Percentiles rank a stretch among this genome's conserved stretches.
phyloP scores from a whole-genome alignment of 1,139 yeast genomes.

The Pichia sp. region DNA sequence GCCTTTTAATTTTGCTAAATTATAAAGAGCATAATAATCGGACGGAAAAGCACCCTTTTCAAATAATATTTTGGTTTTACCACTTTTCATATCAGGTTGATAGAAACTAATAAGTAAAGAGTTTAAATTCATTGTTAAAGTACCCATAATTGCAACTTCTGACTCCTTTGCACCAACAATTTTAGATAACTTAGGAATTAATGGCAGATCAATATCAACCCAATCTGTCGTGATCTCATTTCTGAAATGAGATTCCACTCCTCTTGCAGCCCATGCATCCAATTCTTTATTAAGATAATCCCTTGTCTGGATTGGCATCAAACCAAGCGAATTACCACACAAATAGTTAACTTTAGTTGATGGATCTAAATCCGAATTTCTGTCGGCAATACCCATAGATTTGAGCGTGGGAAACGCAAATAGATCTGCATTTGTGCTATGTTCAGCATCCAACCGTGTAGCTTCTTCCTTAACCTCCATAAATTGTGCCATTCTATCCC shows the following conservation, averaged over 20 bases:
- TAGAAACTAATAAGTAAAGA: slow-evolving; percentile 69
- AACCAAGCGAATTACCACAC: slow-evolving; percentile 88
- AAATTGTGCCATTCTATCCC: not conserved
- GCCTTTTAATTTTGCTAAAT: slow-evolving; percentile 63
- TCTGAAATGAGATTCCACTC: slow-evolving; percentile 78
- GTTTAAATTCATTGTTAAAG: slow-evolving; percentile 75
- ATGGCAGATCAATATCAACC: slow-evolving; percentile 79
- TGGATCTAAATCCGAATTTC: slow-evolving; percentile 1
- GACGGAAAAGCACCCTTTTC: slow-evolving; percentile 90
- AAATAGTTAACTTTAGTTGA: slow-evolving; percentile 43
- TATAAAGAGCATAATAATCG: slow-evolving; percentile 79
- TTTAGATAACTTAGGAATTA: slow-evolving; percentile 60
- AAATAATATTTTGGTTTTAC: slow-evolving; percentile 63
- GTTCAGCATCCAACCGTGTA: slow-evolving; percentile 15
- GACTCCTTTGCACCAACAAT: slow-evolving; percentile 65
- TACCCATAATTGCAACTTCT: slow-evolving; percentile 86
- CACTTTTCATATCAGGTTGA: slow-evolving; percentile 43
- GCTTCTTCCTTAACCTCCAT: slow-evolving; percentile 14
- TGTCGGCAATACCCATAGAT: slow-evolving; percentile 23
- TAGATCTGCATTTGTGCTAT: slow-evolving; percentile 13
- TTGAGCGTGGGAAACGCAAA: slow-evolving; percentile 27
- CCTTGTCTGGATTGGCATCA: slow-evolving; percentile 68
- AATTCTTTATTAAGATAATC: slow-evolving; percentile 58
- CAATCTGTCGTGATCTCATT: slow-evolving; percentile 47
- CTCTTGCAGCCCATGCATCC: slow-evolving; percentile 74